Base-by-base conservation (phyloP, 305 asterid species). In the Vinca major region DNA sequence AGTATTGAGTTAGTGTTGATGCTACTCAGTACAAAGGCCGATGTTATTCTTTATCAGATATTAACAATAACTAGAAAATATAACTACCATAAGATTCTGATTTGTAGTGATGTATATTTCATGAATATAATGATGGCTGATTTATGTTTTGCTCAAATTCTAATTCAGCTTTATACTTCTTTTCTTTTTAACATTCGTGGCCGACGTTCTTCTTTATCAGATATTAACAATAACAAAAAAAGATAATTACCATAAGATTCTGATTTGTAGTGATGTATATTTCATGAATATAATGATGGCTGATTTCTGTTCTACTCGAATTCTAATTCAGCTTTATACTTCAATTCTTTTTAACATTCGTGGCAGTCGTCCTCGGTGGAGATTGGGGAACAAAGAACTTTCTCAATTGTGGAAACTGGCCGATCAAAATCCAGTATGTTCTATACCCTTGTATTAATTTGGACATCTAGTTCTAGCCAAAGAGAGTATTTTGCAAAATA, bases 371-470 rank as follows among this genome's bases (percentile, higher is more conserved):
- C 91, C 91, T 51, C 84, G 97, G 48, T 92, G 95, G 96, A 90
- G 98, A 80, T 72, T 92, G 74, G 98, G 98, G 70, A 92, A 90
- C 81, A 92, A 84, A 80, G 97, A 92, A 82, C 89, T 92, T 50
- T 86, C 95, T 73, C 96, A 88, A 72, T 78, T 92, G 69, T 92
- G 98, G 98, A 92, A 84, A 83, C 90, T 97, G 98, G 84, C 98
- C 49, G 98, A 92, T 75, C 97, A 88, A 79, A 90, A 92, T 81
- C 97, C 98, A 80, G 98, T 92, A 60, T 48, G 87, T 80, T 78
- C 71, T 61, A 9, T 63, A 16, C 33, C 55, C 71, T 13, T 65
- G 48, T 47, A 36, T 63, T 5, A 45, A 45, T 45, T 0, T 45
- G 49, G 49, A 45, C 11, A 10, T 45, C 49, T 45, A 45, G 9